phyloP scores from a whole-genome alignment of 2,329 filamentous ascomycete genomes.

The Phoma sp. region DNA sequence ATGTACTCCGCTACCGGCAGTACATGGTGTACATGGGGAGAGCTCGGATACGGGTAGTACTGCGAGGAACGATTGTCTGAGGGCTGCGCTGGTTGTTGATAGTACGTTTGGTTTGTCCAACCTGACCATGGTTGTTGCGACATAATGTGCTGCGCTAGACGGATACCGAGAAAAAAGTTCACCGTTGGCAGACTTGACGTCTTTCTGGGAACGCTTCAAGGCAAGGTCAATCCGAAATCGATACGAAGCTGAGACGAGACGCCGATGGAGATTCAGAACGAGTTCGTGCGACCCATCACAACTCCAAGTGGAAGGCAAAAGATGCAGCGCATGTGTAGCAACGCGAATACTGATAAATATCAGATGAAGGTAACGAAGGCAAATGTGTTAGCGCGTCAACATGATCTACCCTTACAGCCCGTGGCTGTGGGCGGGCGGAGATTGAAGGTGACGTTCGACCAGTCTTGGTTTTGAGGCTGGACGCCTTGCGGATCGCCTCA shows the following conservation, averaged over 20 bases:
- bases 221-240: not conserved
- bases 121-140: constrained; percentile 10
- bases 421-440: constrained; percentile 1
- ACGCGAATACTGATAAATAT: not conserved
- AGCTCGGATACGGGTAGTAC: constrained; percentile 3
- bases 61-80: constrained; percentile 21
- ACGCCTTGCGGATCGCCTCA: constrained; percentile 21
- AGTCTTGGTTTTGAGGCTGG: constrained; percentile 11
- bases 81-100: constrained; percentile 14
- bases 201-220: not conserved
- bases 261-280: not conserved
- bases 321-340: not conserved
- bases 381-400: not conserved
- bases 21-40: constrained; percentile 7
- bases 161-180: not conserved
- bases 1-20: constrained; percentile 15
- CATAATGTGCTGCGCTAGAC: not conserved
- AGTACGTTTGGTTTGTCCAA: constrained; percentile 20
- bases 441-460: not conserved
- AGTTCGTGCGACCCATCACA: not conserved
- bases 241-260: not conserved
- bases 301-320: not conserved
- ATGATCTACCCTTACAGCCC: not conserved
- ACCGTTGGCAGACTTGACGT: not conserved
- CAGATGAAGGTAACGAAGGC: not conserved